Conservation (phyloP, 208 protist species). For the Spongospora subterranea region DNA sequence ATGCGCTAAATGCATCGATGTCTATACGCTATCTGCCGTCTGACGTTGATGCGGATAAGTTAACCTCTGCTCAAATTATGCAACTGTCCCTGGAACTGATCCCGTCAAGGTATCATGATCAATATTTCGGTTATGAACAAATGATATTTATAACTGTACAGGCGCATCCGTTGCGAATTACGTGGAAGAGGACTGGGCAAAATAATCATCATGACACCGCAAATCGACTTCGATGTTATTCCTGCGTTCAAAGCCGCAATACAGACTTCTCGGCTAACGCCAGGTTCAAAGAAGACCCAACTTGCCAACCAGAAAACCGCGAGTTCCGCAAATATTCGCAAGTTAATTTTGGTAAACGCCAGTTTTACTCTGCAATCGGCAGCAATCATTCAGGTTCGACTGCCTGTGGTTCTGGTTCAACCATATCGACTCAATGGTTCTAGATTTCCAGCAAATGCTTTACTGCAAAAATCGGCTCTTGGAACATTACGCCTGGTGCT, state of each 20-base stretch:
- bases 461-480: not conserved
- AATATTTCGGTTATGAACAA: not conserved
- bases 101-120: not conserved
- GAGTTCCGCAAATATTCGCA: not conserved
- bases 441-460: not conserved
- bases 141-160: not conserved
- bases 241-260: not conserved
- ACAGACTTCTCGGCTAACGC: not conserved
- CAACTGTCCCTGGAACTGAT: not conserved
- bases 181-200: constrained; percentile 3
- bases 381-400: not conserved
- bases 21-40: not conserved
- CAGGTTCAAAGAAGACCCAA: not conserved
- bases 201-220: not conserved
- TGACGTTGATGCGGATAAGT: not conserved
- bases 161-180: not conserved
- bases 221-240: not conserved
- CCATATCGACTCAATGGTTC: not conserved
- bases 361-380: constrained; percentile 31
- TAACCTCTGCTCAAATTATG: not conserved
- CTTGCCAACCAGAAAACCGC: not conserved
- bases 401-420: not conserved
- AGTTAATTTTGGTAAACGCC: constrained; percentile 7
- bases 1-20: not conserved
- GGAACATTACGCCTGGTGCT: not conserved